Base-by-base conservation (phyloP, 164 flowering plant species). In the Saururus chinensis region DNA sequence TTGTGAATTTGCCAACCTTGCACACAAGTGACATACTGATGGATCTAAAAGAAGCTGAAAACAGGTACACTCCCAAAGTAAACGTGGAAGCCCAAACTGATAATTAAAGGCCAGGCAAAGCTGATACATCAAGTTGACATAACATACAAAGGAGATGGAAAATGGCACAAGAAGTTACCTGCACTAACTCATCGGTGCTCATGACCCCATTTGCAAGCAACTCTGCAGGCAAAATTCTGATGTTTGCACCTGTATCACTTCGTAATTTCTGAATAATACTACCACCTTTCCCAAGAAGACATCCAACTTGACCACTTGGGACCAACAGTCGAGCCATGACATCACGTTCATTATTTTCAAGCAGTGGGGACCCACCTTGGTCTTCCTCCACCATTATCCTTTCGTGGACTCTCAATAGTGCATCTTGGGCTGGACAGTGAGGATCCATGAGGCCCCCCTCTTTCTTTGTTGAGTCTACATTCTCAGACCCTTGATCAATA, bases 341-440 rank as follows among this genome's bases (percentile, higher is more conserved):
- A 30, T 60, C 65, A 60, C 69, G 82, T 58, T 73, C 73, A 62
- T 78, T 75, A 56, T 73, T 81, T 57, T 74, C 83, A 60, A 63
- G 69, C 41, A 65, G 64, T 63, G 63, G 45, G 37, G n/a, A n/a
- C n/a, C n/a, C n/a, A n/a, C n/a, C n/a, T n/a, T 79, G 53, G 23
- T 71, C 70, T 51, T 87, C 90, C 24, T 85, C 91, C 68, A 74
- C 81, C 62, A 79, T 62, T 53, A 87, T 79, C 63, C 83, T 72
- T 51, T 79, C 76, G 72, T 85, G 85, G 67, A 88, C 86, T 76
- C 70, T 85, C 63, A 88, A 30, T 0, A 88, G 78, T 64, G 95
- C 95, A 73, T 82, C 84, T 63, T 84, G 87, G 9, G 91, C 88
- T 61, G 89, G 71, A 75, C 87, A 88, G 54, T 72, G 80, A 6